Percentiles rank a stretch among this genome's conserved stretches.
These are phyloP conservation scores for Elongisporangium anandrum DNA, from an alignment of 352 stramenopile species.

Conservation along the genomic window DNA sequence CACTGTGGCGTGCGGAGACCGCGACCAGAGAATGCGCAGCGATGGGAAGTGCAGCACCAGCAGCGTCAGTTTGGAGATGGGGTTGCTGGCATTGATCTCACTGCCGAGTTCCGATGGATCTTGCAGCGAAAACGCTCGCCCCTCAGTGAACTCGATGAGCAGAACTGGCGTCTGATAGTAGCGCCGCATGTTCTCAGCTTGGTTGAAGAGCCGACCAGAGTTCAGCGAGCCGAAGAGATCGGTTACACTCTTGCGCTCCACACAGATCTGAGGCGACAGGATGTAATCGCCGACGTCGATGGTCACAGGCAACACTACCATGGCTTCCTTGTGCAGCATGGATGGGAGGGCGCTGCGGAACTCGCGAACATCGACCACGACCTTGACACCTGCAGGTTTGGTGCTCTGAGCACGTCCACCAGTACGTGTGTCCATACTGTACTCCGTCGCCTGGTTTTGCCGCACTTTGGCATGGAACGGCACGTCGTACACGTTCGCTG, in stretches of 20 bases:
- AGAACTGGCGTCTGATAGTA: slow-evolving; percentile 89
- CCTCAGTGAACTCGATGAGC: slow-evolving; percentile 95
- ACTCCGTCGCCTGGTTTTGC: slow-evolving; percentile 43
- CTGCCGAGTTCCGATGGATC: slow-evolving; percentile 85
- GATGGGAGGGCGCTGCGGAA: slow-evolving; percentile 95
- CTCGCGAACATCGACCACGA: slow-evolving; percentile 96
- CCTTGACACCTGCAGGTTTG: slow-evolving; percentile 48
- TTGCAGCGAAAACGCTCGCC: slow-evolving; percentile 84
- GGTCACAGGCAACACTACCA: slow-evolving; percentile 93
- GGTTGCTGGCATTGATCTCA: slow-evolving; percentile 92
- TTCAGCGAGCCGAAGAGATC: slow-evolving; percentile 97
- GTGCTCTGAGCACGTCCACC: slow-evolving; percentile 24
- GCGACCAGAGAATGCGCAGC: slow-evolving; percentile 94
- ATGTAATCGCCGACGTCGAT: slow-evolving; percentile 98
- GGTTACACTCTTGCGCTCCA: slow-evolving; percentile 94
- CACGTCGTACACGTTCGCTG: slow-evolving; percentile 82
- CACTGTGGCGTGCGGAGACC: slow-evolving; percentile 88
- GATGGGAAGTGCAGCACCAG: slow-evolving; percentile 94
- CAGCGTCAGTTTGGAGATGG: slow-evolving; percentile 94
- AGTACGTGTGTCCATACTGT: slow-evolving; percentile 83
- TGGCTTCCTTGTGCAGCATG: slow-evolving; percentile 94
- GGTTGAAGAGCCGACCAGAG: slow-evolving; percentile 94
- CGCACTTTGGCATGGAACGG: slow-evolving; percentile 73
- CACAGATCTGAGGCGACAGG: slow-evolving; percentile 95
- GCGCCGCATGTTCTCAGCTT: slow-evolving; percentile 84